phyloP scores from a whole-genome alignment of 495 filamentous ascomycete species.

The Collariella sp. region DNA sequence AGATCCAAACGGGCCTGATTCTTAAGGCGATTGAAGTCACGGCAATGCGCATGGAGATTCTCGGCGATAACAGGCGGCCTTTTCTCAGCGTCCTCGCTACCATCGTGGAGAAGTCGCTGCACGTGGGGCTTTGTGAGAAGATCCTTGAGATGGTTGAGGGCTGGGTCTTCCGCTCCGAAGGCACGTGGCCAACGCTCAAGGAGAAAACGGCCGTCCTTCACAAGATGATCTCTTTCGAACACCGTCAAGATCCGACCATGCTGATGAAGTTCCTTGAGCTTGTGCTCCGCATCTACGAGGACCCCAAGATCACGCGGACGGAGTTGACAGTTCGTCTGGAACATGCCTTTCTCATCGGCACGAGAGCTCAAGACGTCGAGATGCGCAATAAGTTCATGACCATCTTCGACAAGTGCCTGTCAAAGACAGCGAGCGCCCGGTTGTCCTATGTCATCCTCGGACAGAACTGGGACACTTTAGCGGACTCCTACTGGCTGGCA shows the following conservation, averaged over 20 bases:
- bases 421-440: constrained; percentile 74
- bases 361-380: constrained; percentile 85
- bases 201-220: constrained; percentile 95
- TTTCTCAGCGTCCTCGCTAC: constrained; percentile 92
- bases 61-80: constrained; percentile 85
- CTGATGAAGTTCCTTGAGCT: constrained; percentile 88
- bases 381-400: constrained; percentile 94
- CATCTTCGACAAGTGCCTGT: constrained; percentile 88
- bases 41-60: constrained; percentile 79
- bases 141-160: constrained; percentile 88
- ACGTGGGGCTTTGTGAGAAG: constrained; percentile 75
- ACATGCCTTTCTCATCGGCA: constrained; percentile 94
- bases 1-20: constrained; percentile 79
- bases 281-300: constrained; percentile 95
- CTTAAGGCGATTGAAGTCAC: constrained; percentile 90
- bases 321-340: constrained; percentile 95
- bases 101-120: constrained; percentile 86
- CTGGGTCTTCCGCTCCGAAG: constrained; percentile 91
- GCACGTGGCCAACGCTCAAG: constrained; percentile 91
- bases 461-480: constrained; percentile 96
- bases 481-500: constrained; percentile 91
- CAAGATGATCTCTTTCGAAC: constrained; percentile 96
- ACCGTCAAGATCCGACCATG: constrained; percentile 69
- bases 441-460: constrained; percentile 78
- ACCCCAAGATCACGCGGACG: constrained; percentile 85